Evolutionary conservation across 164 flowering plant species (phyloP).

Genomic region (Sedum album): DNA sequence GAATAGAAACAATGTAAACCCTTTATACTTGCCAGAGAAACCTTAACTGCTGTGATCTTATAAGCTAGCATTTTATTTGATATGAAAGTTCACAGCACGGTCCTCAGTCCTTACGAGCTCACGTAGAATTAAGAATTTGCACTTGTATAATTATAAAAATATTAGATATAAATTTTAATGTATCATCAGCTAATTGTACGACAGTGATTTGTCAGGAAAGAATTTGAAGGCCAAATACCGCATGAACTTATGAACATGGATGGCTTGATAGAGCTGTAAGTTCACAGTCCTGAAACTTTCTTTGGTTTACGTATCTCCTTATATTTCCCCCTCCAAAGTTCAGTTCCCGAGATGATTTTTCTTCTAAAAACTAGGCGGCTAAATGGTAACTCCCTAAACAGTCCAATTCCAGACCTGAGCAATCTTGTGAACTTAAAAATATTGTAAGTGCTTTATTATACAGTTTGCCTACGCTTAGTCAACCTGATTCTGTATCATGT

Average conservation of each 20-base stretch:
- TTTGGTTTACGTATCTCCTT: neutral
- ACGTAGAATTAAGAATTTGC: neutral
- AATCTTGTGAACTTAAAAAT: conserved; percentile 50
- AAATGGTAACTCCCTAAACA: conserved; percentile 55
- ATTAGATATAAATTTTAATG: neutral
- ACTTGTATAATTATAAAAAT: neutral
- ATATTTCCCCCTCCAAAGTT: neutral
- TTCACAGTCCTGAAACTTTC: conserved; percentile 8
- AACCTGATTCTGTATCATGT: no score
- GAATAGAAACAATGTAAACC: conserved; percentile 68
- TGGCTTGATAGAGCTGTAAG: conserved; percentile 76
- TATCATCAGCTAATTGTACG: conserved; percentile 13
- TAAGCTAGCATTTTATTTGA: neutral
- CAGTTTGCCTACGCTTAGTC: neutral
- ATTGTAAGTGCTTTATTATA: conserved; percentile 39
- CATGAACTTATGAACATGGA: conserved; percentile 55
- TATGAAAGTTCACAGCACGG: neutral
- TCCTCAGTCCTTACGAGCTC: neutral
- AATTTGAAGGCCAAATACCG: conserved; percentile 54
- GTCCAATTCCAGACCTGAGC: conserved; percentile 74
- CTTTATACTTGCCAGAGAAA: neutral
- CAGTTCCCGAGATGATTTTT: neutral
- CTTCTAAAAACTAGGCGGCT: conserved; percentile 52
- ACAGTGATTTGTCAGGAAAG: conserved; percentile 68
- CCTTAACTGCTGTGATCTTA: neutral